Percentiles rank a stretch among this genome's conserved stretches.
These are phyloP conservation scores for Xylaria grammica DNA, from an alignment of 495 filamentous ascomycete species.

Conservation along the genomic window DNA sequence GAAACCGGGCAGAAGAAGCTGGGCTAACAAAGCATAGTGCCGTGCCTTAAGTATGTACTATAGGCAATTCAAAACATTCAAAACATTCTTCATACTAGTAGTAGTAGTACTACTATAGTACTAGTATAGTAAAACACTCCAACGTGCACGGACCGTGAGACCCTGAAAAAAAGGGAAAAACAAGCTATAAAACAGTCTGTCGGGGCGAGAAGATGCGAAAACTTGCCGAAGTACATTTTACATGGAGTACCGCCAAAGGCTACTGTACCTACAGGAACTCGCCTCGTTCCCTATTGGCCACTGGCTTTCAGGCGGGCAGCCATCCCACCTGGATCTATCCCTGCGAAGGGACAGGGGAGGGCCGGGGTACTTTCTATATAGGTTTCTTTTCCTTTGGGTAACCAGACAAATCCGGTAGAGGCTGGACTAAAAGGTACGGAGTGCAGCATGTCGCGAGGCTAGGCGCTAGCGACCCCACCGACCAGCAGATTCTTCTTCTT, in stretches of 20 bases:
- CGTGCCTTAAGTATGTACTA: too few species aligned
- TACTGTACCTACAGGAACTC: constrained; percentile 10
- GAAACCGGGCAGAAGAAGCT: neutral
- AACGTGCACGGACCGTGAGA: neutral
- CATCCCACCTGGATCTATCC: constrained; percentile 3
- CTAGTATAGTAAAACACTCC: neutral
- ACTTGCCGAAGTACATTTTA: constrained; percentile 7
- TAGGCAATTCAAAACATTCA: neutral
- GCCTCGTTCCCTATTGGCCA: constrained; percentile 13
- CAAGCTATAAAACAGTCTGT: neutral
- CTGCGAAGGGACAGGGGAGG: neutral
- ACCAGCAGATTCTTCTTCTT: constrained; percentile 22
- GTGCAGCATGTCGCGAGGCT: constrained; percentile 4
- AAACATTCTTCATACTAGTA: too few species aligned
- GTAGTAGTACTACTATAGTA: too few species aligned
- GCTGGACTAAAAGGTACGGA: neutral
- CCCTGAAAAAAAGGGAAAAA: constrained; percentile 14
- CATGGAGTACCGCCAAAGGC: constrained; percentile 13
- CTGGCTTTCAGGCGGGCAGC: constrained; percentile 13
- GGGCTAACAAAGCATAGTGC: too few species aligned
- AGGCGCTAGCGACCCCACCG: constrained; percentile 6
- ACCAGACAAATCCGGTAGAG: constrained; percentile 9
- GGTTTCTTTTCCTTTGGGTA: neutral
- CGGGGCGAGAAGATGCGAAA: constrained; percentile 7
- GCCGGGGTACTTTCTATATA: neutral